phyloP scores from a whole-genome alignment of 2,329 filamentous ascomycete species.

The Neocatenulostroma microsporum region DNA sequence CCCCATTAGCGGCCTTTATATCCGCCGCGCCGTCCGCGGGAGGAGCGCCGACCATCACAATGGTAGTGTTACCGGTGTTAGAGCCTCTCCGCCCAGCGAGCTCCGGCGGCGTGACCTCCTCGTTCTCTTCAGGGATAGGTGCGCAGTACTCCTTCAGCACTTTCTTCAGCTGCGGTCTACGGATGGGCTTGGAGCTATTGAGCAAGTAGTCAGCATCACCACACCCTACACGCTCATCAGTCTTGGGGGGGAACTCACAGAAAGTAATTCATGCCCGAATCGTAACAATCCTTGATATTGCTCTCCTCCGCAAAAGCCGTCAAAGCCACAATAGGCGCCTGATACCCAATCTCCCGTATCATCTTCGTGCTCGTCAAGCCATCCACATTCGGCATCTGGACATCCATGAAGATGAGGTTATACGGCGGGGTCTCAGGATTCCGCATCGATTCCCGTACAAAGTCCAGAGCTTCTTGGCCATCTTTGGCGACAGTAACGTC shows the following conservation, averaged over 20 bases:
- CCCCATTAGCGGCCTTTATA: no score
- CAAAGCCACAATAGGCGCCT: slow-evolving; percentile 78
- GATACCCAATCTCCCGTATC: slow-evolving; percentile 80
- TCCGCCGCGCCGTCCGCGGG: no score
- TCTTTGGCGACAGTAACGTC: slow-evolving; percentile 70
- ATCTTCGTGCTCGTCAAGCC: slow-evolving; percentile 77
- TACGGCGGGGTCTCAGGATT: slow-evolving; percentile 47
- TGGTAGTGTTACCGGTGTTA: slow-evolving; percentile 4
- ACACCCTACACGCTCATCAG: no score
- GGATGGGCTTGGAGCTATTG: slow-evolving; percentile 52
- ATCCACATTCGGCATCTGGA: slow-evolving; percentile 87
- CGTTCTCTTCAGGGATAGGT: slow-evolving; percentile 66
- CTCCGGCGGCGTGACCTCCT: slow-evolving; percentile 11
- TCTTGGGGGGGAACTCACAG: slow-evolving; percentile 35
- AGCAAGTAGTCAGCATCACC: background rate
- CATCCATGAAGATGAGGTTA: slow-evolving; percentile 92
- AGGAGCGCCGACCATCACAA: slow-evolving; percentile 11
- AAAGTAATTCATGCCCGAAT: slow-evolving; percentile 89
- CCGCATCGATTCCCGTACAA: slow-evolving; percentile 5
- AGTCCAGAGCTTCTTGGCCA: slow-evolving; percentile 68
- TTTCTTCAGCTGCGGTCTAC: slow-evolving; percentile 75
- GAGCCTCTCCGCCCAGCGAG: background rate
- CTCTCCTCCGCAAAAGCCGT: slow-evolving; percentile 87
- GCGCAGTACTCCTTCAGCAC: slow-evolving; percentile 74
- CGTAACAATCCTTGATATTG: slow-evolving; percentile 59